Percentiles rank a stretch among this genome's conserved stretches.
These are phyloP conservation scores for Saksenaea oblongispora DNA, from an alignment of 371 early-diverging fungal genomes.

Conservation along the genomic window DNA sequence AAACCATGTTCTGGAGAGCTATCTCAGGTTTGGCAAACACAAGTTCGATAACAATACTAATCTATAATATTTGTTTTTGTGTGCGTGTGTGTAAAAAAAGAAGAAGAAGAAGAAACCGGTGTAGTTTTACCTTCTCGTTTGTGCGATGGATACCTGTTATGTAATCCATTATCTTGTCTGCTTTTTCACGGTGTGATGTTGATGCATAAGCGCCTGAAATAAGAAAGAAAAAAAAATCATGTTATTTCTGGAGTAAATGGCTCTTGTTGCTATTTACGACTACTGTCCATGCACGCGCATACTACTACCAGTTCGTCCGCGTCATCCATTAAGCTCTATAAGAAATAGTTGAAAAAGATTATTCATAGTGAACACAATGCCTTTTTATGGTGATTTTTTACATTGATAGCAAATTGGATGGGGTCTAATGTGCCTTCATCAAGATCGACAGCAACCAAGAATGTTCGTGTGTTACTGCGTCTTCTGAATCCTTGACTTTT, in stretches of 20 bases:
- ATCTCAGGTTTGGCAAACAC: background rate
- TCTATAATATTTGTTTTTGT: background rate
- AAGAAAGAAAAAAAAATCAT: background rate
- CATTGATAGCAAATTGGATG: constrained; percentile 19
- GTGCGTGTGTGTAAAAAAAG: background rate
- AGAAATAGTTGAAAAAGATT: background rate
- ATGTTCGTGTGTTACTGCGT: constrained; percentile 20
- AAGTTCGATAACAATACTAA: background rate
- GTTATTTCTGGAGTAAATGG: background rate
- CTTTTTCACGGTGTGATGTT: constrained; percentile 3
- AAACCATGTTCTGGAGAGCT: background rate
- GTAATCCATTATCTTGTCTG: constrained; percentile 8
- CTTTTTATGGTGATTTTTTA: too few relatives aligned
- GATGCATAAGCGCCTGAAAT: background rate
- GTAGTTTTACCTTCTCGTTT: constrained; percentile 7
- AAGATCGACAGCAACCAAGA: constrained; percentile 29
- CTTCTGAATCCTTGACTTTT: constrained; percentile 18
- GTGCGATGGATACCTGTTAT: constrained; percentile 6
- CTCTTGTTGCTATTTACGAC: background rate
- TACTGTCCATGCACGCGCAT: background rate
- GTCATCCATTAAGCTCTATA: constrained; percentile 12
- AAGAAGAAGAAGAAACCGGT: too few relatives aligned
- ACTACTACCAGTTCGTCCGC: constrained; percentile 11
- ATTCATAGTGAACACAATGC: too few relatives aligned
- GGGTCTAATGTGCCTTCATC: constrained; percentile 13